Conservation (phyloP, 495 filamentous ascomycete species). For the Talaromyces adpressus region DNA sequence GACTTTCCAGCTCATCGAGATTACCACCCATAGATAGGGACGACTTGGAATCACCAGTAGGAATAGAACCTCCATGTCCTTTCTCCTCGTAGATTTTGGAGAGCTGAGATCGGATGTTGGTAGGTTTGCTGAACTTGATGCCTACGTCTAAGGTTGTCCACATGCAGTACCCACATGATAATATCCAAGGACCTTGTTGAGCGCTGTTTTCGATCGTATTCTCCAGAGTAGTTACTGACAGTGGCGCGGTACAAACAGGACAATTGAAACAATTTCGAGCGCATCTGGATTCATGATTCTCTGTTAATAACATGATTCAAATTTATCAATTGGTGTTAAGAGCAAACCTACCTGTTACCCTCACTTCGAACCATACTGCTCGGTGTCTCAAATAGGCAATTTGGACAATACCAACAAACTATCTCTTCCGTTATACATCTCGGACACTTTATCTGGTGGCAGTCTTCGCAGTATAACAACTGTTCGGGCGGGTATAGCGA, state of each 20-base stretch:
- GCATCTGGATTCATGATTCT: slow-evolving; percentile 50
- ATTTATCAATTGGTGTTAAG: background rate
- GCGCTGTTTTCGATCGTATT: slow-evolving; percentile 28
- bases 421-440: slow-evolving; percentile 89
- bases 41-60: slow-evolving; percentile 33
- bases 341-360: slow-evolving; percentile 69
- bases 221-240: slow-evolving; percentile 64
- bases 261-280: slow-evolving; percentile 93
- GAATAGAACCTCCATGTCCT: slow-evolving; percentile 23
- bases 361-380: slow-evolving; percentile 84
- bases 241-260: slow-evolving; percentile 75
- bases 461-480: slow-evolving; percentile 92
- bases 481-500: slow-evolving; percentile 91
- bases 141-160: slow-evolving; percentile 89
- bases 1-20: slow-evolving; percentile 8
- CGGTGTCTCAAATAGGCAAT: slow-evolving; percentile 89
- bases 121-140: slow-evolving; percentile 81
- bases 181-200: slow-evolving; percentile 61
- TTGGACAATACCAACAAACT: slow-evolving; percentile 91
- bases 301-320: background rate
- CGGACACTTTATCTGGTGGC: slow-evolving; percentile 88
- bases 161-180: slow-evolving; percentile 81
- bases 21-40: slow-evolving; percentile 20
- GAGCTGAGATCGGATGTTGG: slow-evolving; percentile 77
- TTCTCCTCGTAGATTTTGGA: slow-evolving; percentile 34